Conservation (phyloP, 192 early-diverging fungal genomes). For the Helicostylum pulchrum region DNA sequence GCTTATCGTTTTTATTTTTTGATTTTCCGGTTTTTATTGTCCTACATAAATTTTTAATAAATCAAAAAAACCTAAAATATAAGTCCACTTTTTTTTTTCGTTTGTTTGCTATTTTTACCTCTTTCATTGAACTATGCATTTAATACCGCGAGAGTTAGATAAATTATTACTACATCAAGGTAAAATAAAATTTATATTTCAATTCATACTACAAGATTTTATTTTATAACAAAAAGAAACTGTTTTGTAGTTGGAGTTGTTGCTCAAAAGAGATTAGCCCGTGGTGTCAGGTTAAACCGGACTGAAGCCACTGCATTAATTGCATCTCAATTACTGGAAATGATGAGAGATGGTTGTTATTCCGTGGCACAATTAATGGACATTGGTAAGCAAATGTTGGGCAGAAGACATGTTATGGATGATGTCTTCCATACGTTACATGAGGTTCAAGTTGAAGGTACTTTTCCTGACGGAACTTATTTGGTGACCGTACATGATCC, state of each 20-base stretch:
- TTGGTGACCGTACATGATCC: constrained; percentile 93
- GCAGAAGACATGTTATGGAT: constrained; percentile 76
- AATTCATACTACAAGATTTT: background rate
- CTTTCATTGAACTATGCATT: constrained; percentile 48
- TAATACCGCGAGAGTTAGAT: constrained; percentile 91
- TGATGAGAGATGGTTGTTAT: constrained; percentile 86
- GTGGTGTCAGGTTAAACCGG: constrained; percentile 85
- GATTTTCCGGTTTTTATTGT: no score
- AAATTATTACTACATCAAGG: constrained; percentile 84
- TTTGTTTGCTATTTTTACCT: background rate
- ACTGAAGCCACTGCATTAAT: constrained; percentile 89
- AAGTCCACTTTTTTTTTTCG: no score
- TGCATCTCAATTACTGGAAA: constrained; percentile 79
- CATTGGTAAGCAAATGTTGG: constrained; percentile 83
- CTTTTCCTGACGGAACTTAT: constrained; percentile 92
- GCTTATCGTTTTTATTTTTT: no score
- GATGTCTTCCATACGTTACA: constrained; percentile 66
- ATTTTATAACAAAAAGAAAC: background rate
- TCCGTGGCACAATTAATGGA: constrained; percentile 87
- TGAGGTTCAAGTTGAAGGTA: constrained; percentile 89
- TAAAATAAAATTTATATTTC: background rate
- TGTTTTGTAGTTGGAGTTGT: constrained; percentile 62
- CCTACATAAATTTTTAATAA: no score
- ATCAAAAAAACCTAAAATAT: no score
- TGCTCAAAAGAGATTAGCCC: constrained; percentile 87